These are phyloP conservation scores for Rhipidocladum racemiflorum DNA, from an alignment of 176 grass and related monocot genomes.

Conservation along the genomic window DNA sequence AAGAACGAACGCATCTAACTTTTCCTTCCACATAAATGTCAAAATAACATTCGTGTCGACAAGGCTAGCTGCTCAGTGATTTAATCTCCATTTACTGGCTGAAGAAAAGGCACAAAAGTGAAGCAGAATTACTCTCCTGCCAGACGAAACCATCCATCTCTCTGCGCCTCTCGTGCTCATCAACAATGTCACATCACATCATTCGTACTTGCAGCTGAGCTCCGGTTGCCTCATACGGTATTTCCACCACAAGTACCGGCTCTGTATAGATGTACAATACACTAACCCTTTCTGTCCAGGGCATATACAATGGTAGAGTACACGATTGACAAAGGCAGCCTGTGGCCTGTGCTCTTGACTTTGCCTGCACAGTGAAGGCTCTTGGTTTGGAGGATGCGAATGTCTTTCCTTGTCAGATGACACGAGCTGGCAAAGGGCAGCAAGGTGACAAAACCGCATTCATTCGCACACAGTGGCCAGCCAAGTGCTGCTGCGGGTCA, in stretches of 20 bases:
- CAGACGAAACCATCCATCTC: neutral
- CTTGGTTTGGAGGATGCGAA: neutral
- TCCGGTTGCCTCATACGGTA: neutral
- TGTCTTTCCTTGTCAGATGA: neutral
- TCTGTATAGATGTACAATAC: neutral
- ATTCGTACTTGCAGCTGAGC: neutral
- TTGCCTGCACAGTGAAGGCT: neutral
- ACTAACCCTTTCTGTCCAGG: too few relatives aligned
- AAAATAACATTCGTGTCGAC: slow-evolving; percentile 48
- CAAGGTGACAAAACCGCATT: slow-evolving; percentile 9
- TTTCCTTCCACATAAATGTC: slow-evolving; percentile 55
- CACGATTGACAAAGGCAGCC: neutral
- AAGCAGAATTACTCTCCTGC: too few relatives aligned
- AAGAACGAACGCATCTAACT: slow-evolving; percentile 40
- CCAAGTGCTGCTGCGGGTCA: neutral
- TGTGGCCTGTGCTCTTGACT: neutral
- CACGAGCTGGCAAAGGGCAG: neutral
- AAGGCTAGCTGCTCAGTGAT: neutral
- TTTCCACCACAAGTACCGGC: neutral
- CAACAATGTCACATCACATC: neutral
- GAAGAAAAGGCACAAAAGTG: neutral
- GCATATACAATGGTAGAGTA: too few relatives aligned
- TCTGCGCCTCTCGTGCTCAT: neutral
- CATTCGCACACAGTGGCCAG: neutral
- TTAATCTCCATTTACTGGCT: slow-evolving; percentile 14